Evolutionary conservation across 1,284 basidiomycete genomes (phyloP), one percentile per base, ranked within the genome.

Genomic region (Sanguinoderma infundibulare): DNA sequence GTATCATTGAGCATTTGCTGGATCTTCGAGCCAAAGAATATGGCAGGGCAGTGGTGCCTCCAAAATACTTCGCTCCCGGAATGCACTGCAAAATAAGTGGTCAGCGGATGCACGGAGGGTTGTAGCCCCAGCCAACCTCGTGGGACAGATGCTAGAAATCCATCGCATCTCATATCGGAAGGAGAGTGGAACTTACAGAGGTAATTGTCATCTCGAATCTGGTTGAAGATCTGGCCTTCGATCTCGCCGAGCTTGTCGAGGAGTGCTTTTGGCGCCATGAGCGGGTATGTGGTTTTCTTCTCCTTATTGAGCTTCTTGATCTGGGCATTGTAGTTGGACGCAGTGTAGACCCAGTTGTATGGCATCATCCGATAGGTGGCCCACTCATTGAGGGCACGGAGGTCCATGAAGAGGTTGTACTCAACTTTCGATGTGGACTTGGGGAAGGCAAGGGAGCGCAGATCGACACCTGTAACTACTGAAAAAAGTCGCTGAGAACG

Each of bases 351-450:
- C 63, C 60, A 64, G 15, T 62, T 54, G 9, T 34, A 30, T 10
- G 63, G 46, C 7, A 24, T 44, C 63, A 64, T 64, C 7, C 20
- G 12, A 34, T 55, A 64, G 2, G 63, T 62, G 9, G 50, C 28
- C 63, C 63, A 64, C 38, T 55, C 34, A 20, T 39, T 28, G 38
- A 49, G 28, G 10, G 32, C 39, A 4, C 53, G 47, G 38, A 64
- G 53, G 5, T 64, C 42, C 63, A 64, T 64, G 26, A 64, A 64
- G 8, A 64, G 52, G 49, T 36, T 62, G 24, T 62, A 64, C 30
- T 64, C 53, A 3, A 6, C 15, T 6, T 10, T 14, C 15, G 36
- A 39, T 39, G 14, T n/a, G 15, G 5, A 5, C 36, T 39, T 39
- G 36, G 3, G 15, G 12, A 39, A 39, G 36, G 15, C n/a, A 14